phyloP scores from a whole-genome alignment of 371 early-diverging fungal species.

The Mortierella sp. region DNA sequence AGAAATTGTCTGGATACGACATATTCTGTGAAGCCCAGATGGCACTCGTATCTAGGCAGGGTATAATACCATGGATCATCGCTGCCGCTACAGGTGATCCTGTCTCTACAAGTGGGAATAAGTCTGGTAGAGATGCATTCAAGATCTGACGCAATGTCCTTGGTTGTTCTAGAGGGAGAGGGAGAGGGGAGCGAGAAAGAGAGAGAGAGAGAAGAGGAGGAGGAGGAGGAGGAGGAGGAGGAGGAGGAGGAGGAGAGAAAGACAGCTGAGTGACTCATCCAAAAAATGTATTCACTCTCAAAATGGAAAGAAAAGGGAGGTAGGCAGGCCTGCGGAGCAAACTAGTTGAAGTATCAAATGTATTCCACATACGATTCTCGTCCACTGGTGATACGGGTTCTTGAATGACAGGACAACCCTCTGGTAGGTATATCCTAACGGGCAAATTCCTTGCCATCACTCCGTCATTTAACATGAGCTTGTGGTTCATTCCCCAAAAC shows the following conservation, averaged over 20 bases:
- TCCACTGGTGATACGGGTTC: conserved; percentile 62
- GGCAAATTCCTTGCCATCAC: conserved; percentile 60
- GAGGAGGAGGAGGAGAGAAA: too few species aligned
- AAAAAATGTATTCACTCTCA: too few species aligned
- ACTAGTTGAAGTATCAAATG: too few species aligned
- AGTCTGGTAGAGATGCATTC: conserved; percentile 34
- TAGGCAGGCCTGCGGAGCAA: too few species aligned
- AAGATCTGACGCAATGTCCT: conserved; percentile 40
- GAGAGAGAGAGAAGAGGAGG: background rate
- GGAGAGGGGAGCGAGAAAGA: background rate
- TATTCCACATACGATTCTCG: conserved; percentile 53
- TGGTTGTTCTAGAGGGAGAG: conserved; percentile 25
- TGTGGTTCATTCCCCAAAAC: conserved; percentile 74
- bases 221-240: too few species aligned
- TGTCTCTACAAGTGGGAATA: conserved; percentile 44
- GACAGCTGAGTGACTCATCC: too few species aligned
- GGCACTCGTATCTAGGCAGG: conserved; percentile 70
- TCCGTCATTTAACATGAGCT: conserved; percentile 59
- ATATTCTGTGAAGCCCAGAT: conserved; percentile 73
- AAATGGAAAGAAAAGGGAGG: too few species aligned
- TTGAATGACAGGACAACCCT: conserved; percentile 69
- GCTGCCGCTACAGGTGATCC: conserved; percentile 45
- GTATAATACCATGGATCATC: conserved; percentile 66
- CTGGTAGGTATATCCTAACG: conserved; percentile 68
- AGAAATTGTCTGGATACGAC: conserved; percentile 77